phyloP scores from a whole-genome alignment of 2,329 filamentous ascomycete species.

The Xylariaceae sp. region DNA sequence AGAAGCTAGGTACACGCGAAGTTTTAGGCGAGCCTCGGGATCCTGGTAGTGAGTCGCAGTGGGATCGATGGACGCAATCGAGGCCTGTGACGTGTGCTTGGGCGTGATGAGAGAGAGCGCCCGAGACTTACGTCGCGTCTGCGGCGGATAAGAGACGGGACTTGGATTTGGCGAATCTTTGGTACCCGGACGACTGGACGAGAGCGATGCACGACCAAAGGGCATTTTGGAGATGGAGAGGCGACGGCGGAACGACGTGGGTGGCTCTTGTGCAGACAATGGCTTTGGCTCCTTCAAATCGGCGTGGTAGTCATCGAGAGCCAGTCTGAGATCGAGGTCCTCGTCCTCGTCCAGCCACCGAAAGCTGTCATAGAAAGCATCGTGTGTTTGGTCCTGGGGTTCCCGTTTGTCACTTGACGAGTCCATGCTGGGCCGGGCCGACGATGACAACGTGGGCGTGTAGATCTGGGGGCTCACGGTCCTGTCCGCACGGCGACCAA shows the following conservation, averaged over 20 bases:
- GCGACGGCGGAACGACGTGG: slow-evolving; percentile 60
- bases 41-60: slow-evolving; percentile 83
- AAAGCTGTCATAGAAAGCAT: slow-evolving; percentile 63
- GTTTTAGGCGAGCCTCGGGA: slow-evolving; percentile 79
- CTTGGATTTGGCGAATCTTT: slow-evolving; percentile 34
- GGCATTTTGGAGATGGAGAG: slow-evolving; percentile 67
- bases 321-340: slow-evolving; percentile 62
- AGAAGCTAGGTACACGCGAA: slow-evolving; percentile 81
- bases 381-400: slow-evolving; percentile 36
- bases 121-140: slow-evolving; percentile 48
- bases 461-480: slow-evolving; percentile 26
- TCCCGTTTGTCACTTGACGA: slow-evolving; percentile 21
- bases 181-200: slow-evolving; percentile 42
- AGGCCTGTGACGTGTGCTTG: slow-evolving; percentile 40
- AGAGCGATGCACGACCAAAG: slow-evolving; percentile 52
- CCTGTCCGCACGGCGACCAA: slow-evolving; percentile 32
- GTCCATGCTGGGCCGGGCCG: slow-evolving; percentile 21
- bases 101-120: slow-evolving; percentile 51
- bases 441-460: slow-evolving; percentile 25
- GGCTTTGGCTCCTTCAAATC: slow-evolving; percentile 52
- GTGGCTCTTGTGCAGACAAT: slow-evolving; percentile 39
- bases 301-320: slow-evolving; percentile 66
- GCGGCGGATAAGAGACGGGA: slow-evolving; percentile 26
- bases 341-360: slow-evolving; percentile 71
- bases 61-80: slow-evolving; percentile 58